These are phyloP conservation scores for Rhizopogon vinicolor DNA, from an alignment of 768 basidiomycete genomes.

Conservation along the genomic window DNA sequence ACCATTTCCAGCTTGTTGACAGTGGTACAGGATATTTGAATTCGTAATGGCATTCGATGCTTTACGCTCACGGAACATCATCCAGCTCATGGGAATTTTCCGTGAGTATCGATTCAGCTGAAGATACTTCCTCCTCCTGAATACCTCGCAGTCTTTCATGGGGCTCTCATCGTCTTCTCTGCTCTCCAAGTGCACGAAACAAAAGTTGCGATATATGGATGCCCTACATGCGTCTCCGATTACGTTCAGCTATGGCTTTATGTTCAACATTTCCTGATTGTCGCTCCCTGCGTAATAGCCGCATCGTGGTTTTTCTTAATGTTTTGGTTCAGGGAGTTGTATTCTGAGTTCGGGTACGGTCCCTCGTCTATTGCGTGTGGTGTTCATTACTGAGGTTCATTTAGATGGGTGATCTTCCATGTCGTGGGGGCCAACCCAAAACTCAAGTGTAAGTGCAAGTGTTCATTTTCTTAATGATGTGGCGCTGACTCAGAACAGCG, in stretches of 20 bases:
- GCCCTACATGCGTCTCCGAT: slow-evolving; percentile 33
- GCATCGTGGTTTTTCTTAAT: slow-evolving; percentile 62
- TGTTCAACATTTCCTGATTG: slow-evolving; percentile 65
- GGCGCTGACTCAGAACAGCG: slow-evolving; percentile 34
- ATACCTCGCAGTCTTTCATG: slow-evolving; percentile 52
- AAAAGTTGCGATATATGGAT: slow-evolving; percentile 47
- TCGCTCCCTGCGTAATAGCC: slow-evolving; percentile 65
- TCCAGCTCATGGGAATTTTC: slow-evolving; percentile 73
- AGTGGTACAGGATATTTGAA: slow-evolving; percentile 62
- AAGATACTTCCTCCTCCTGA: slow-evolving; percentile 2
- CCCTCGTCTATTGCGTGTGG: neutral
- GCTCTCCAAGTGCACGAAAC: slow-evolving; percentile 79
- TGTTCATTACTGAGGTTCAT: slow-evolving; percentile 3
- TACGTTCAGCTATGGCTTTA: slow-evolving; percentile 51
- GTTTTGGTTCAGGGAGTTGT: slow-evolving; percentile 68
- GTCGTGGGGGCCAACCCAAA: slow-evolving; percentile 82
- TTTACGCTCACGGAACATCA: slow-evolving; percentile 70
- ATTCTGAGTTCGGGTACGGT: slow-evolving; percentile 76
- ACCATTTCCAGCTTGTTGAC: neutral
- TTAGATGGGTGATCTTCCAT: slow-evolving; percentile 88
- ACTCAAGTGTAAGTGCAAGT: slow-evolving; percentile 61
- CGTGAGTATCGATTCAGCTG: slow-evolving; percentile 35
- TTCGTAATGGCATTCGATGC: slow-evolving; percentile 80
- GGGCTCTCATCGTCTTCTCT: slow-evolving; percentile 67
- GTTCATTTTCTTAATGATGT: neutral